These are phyloP conservation scores for Setaria italica DNA, from an alignment of 202 grass and related monocot genomes.

Conservation along the genomic window DNA sequence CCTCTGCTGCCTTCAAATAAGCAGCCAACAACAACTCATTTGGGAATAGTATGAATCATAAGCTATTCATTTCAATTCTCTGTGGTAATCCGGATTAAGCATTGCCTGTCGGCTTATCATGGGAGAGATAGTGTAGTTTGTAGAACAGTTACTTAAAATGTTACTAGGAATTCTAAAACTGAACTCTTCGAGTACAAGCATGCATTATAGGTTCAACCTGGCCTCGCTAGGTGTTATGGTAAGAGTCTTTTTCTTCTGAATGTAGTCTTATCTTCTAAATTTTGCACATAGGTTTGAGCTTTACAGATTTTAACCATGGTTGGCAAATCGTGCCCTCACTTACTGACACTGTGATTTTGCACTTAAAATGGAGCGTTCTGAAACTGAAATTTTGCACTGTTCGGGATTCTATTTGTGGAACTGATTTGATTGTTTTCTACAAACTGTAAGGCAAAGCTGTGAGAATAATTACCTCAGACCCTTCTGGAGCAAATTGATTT, in stretches of 20 bases:
- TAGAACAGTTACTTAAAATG: no score
- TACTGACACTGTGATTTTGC: background rate
- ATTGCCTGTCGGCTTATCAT: no score
- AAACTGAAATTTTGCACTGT: no score
- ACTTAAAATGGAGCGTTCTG: background rate
- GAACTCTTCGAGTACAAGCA: background rate
- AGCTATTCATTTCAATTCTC: no score
- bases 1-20: no score
- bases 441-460: background rate
- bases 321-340: background rate
- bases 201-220: background rate
- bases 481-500: slow-evolving; percentile 90
- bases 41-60: no score
- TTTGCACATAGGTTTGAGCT: background rate
- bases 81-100: no score
- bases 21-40: no score
- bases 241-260: background rate
- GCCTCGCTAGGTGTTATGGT: background rate
- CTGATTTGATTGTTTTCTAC: background rate
- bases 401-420: no score
- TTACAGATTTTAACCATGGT: background rate
- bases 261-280: background rate
- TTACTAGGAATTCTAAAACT: no score
- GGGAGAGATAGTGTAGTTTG: no score
- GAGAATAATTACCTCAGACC: slow-evolving; percentile 69